phyloP scores from a whole-genome alignment of 1,139 yeast species.

The Nadsonia starkeyi-henricii region DNA sequence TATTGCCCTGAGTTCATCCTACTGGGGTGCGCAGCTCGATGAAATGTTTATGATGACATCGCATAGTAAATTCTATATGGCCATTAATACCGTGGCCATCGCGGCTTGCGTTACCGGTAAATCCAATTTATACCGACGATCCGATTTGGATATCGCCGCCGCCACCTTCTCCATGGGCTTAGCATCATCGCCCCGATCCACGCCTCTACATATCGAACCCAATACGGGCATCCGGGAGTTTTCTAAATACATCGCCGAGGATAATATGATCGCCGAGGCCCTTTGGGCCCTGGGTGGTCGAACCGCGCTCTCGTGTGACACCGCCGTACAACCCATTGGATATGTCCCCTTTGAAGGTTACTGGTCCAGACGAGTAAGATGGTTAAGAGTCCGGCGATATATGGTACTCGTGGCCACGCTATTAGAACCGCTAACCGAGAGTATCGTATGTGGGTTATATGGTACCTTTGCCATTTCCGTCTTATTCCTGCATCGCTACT shows the following conservation, averaged over 20 bases:
- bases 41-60: constrained; percentile 77
- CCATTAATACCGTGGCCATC: constrained; percentile 57
- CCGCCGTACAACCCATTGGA: constrained; percentile 66
- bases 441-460: constrained; percentile 44
- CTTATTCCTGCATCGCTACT: constrained; percentile 18
- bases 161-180: background rate
- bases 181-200: constrained; percentile 6
- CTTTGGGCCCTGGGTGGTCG: constrained; percentile 65
- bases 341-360: constrained; percentile 37
- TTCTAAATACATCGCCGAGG: constrained; percentile 79
- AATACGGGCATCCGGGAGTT: constrained; percentile 53
- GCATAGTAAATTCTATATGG: constrained; percentile 72
- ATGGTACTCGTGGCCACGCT: constrained; percentile 81
- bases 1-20: constrained; percentile 25
- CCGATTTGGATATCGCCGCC: constrained; percentile 59
- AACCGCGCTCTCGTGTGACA: constrained; percentile 67
- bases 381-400: constrained; percentile 81
- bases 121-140: constrained; percentile 60
- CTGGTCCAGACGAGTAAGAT: constrained; percentile 54
- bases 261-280: constrained; percentile 82
- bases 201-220: constrained; percentile 5
- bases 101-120: constrained; percentile 95
- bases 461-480: constrained; percentile 50
- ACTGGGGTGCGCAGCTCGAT: constrained; percentile 59
- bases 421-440: constrained; percentile 78